Conservation (phyloP, 805 yeast genomes). For the Metschnikowia vanudenii region DNA sequence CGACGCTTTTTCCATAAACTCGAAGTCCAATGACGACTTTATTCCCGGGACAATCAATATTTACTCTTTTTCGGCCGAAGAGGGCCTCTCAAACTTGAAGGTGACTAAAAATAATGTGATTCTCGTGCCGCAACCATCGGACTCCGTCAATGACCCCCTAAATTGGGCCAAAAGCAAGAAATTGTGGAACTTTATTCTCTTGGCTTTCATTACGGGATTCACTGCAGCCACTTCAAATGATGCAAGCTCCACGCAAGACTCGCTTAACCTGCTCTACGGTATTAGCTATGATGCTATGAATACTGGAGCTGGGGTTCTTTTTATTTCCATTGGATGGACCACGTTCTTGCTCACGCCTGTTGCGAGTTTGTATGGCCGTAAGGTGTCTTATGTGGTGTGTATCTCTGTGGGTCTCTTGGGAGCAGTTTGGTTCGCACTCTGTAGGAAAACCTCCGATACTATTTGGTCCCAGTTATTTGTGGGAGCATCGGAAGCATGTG, state of each 20-base stretch:
- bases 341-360: slow-evolving; percentile 66
- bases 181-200: slow-evolving; percentile 35
- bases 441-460: slow-evolving; percentile 55
- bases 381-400: slow-evolving; percentile 61
- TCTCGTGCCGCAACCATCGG: slow-evolving; percentile 49
- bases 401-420: slow-evolving; percentile 60
- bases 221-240: slow-evolving; percentile 74
- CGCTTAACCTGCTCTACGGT: slow-evolving; percentile 58
- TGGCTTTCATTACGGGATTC: slow-evolving; percentile 59
- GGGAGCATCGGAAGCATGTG: slow-evolving; percentile 78
- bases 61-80: slow-evolving; percentile 16
- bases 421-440: slow-evolving; percentile 66
- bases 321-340: slow-evolving; percentile 65
- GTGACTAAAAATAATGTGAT: slow-evolving; percentile 33
- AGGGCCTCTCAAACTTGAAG: slow-evolving; percentile 12
- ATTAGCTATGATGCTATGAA: slow-evolving; percentile 69
- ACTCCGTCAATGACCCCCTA: slow-evolving; percentile 49
- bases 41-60: slow-evolving; percentile 22
- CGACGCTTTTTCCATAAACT: slow-evolving; percentile 13
- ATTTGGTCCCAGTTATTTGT: slow-evolving; percentile 78
- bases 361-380: slow-evolving; percentile 67
- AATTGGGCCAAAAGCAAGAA: slow-evolving; percentile 43
- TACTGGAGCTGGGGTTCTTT: slow-evolving; percentile 78
- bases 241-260: slow-evolving; percentile 70
- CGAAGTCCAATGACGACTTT: slow-evolving; percentile 17